Percentiles rank a stretch among this genome's conserved stretches.
These are phyloP conservation scores for Dianthus caryophyllus DNA, from an alignment of 148 eudicot species.

Conservation along the genomic window DNA sequence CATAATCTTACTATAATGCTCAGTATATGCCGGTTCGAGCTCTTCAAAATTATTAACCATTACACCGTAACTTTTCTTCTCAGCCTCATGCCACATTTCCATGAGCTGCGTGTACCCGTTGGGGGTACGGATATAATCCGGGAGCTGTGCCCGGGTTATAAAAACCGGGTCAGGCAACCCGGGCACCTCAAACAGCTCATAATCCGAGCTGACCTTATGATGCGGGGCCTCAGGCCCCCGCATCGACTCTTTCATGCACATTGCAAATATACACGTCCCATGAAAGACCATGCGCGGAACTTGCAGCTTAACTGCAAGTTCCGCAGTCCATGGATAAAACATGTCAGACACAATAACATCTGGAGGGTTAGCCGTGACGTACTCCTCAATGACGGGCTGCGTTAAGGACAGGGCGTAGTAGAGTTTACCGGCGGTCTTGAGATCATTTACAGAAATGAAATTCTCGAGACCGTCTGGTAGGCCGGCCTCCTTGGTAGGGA, in stretches of 20 bases:
- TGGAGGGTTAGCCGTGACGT: neutral
- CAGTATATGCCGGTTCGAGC: slow-evolving; percentile 14
- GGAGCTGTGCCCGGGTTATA: slow-evolving; percentile 16
- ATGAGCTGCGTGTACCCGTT: slow-evolving; percentile 12
- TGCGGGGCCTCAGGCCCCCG: slow-evolving; percentile 14
- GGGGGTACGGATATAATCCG: slow-evolving; percentile 12
- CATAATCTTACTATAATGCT: neutral
- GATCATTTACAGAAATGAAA: neutral
- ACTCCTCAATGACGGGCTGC: neutral
- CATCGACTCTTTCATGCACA: slow-evolving; percentile 11
- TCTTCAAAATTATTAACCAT: slow-evolving; percentile 15
- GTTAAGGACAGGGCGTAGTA: neutral
- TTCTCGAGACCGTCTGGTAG: slow-evolving; percentile 10
- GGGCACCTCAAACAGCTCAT: slow-evolving; percentile 10
- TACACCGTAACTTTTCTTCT: slow-evolving; percentile 18
- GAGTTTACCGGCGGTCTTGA: neutral
- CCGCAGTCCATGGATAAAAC: slow-evolving; percentile 9
- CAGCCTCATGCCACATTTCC: slow-evolving; percentile 14
- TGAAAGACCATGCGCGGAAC: slow-evolving; percentile 22
- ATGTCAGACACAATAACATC: neutral
- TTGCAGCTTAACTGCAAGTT: slow-evolving; percentile 3
- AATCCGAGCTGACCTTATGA: neutral
- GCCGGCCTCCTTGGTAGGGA: slow-evolving; percentile 14
- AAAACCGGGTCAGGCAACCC: slow-evolving; percentile 15
- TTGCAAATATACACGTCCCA: slow-evolving; percentile 24